Evolutionary conservation across 371 early-diverging fungal genomes (phyloP).

Genomic region (Mortierella sp.): DNA sequence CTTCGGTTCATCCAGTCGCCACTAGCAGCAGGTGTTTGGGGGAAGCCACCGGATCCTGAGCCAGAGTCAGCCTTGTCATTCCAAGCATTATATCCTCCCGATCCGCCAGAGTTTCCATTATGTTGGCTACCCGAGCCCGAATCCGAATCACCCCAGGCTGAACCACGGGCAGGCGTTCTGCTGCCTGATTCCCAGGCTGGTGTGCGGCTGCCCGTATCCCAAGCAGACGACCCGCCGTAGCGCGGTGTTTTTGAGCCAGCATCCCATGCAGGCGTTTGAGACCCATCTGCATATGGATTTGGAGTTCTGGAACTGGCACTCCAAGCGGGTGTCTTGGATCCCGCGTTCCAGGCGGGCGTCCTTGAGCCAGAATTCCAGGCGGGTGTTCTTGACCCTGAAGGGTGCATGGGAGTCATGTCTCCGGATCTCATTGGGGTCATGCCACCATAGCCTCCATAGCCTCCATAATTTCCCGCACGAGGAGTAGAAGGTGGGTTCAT

Average conservation of each 20-base stretch:
- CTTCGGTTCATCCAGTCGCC: slow-evolving; percentile 54
- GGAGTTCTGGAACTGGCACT: slow-evolving; percentile 76
- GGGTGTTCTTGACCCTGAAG: slow-evolving; percentile 76
- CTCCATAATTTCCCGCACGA: slow-evolving; percentile 44
- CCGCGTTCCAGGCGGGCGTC: slow-evolving; percentile 60
- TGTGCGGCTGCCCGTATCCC: slow-evolving; percentile 61
- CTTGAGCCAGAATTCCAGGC: slow-evolving; percentile 81
- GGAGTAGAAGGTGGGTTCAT: slow-evolving; percentile 34
- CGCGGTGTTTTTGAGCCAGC: slow-evolving; percentile 72
- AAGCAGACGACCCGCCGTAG: slow-evolving; percentile 55
- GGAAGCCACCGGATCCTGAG: slow-evolving; percentile 39
- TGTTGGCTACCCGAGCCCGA: slow-evolving; percentile 27
- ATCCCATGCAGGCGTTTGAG: slow-evolving; percentile 82
- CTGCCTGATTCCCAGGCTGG: slow-evolving; percentile 72
- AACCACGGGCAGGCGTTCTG: slow-evolving; percentile 69
- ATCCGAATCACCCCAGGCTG: slow-evolving; percentile 51
- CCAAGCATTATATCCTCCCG: slow-evolving; percentile 43
- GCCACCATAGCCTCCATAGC: slow-evolving; percentile 52
- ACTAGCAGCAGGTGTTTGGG: slow-evolving; percentile 54
- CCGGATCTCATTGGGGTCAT: slow-evolving; percentile 59
- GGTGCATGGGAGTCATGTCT: slow-evolving; percentile 70
- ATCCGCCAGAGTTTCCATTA: slow-evolving; percentile 21
- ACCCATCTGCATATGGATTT: slow-evolving; percentile 76
- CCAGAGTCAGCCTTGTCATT: slow-evolving; percentile 40
- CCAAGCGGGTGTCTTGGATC: slow-evolving; percentile 81